Conservation (phyloP, 1,284 basidiomycete genomes). For the Ganoderma multipileum region DNA sequence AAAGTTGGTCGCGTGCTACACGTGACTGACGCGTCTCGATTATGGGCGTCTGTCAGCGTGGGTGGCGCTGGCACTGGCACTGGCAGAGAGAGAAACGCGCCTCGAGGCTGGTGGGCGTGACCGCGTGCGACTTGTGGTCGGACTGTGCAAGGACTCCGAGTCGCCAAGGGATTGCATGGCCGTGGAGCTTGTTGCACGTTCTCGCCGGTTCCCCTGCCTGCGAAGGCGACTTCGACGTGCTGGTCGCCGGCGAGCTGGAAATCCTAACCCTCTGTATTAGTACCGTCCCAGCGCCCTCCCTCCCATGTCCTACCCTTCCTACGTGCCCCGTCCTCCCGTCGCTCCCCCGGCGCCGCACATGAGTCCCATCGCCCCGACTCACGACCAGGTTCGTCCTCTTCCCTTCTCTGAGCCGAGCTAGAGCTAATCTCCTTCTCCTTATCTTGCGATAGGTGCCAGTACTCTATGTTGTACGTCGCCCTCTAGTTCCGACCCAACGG, state of each 20-base stretch:
- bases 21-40: constrained; percentile 38
- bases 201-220: constrained; percentile 12
- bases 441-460: constrained; percentile 42
- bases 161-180: background rate
- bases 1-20: constrained; percentile 34
- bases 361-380: constrained; percentile 40
- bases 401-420: background rate
- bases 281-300: constrained; percentile 18
- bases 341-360: constrained; percentile 35
- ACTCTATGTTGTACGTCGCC: constrained; percentile 72
- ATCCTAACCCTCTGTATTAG: constrained; percentile 15
- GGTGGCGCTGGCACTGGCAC: constrained; percentile 5
- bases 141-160: background rate
- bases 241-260: constrained; percentile 1
- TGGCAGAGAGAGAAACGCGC: too few relatives aligned
- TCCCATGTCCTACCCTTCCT: constrained; percentile 35
- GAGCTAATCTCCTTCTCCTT: constrained; percentile 13
- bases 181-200: background rate
- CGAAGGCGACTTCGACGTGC: constrained; percentile 20
- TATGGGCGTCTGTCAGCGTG: constrained; percentile 13
- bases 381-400: constrained; percentile 37
- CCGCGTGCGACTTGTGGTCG: background rate
- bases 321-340: constrained; percentile 38
- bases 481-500: constrained; percentile 8
- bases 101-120: constrained; percentile 9